These are phyloP conservation scores for Triangularia verruculosa DNA, from an alignment of 2,329 filamentous ascomycete genomes.

Conservation along the genomic window DNA sequence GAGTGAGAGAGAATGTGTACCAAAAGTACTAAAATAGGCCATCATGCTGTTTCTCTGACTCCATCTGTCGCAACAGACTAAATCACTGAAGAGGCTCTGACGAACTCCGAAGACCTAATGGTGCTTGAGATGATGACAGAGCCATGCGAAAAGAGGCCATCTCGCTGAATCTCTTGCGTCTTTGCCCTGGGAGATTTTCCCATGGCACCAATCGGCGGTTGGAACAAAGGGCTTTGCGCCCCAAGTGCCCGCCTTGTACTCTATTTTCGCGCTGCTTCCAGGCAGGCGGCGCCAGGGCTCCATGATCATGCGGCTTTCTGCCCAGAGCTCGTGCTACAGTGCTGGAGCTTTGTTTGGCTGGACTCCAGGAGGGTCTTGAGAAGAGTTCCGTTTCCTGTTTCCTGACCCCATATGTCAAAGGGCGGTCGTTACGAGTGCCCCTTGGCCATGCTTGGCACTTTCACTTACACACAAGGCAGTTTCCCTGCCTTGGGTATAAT, in stretches of 20 bases:
- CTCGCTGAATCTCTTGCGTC: constrained; percentile 3
- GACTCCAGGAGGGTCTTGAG: not conserved
- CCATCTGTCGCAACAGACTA: not conserved
- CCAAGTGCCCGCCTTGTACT: not conserved
- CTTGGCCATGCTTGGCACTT: constrained; percentile 7
- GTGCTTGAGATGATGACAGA: not conserved
- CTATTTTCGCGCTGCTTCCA: not conserved
- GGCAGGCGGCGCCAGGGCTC: not conserved
- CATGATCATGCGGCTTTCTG: constrained; percentile 11
- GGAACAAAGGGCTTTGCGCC: not conserved
- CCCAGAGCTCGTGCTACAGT: constrained; percentile 15
- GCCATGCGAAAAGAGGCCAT: not conserved
- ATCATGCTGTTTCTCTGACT: not conserved
- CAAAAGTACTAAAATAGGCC: not conserved
- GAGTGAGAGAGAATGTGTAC: not conserved
- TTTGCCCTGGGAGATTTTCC: not conserved
- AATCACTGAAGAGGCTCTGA: not conserved
- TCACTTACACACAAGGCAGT: constrained; percentile 15
- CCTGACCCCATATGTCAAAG: not conserved
- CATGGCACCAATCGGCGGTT: not conserved
- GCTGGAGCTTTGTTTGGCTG: constrained; percentile 18
- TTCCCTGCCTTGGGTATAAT: constrained; percentile 16
- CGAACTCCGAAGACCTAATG: not conserved
- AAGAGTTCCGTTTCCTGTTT: not conserved
- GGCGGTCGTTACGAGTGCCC: not conserved